These are phyloP conservation scores for Venturia asperata DNA, from an alignment of 2,329 filamentous ascomycete genomes.

Conservation along the genomic window DNA sequence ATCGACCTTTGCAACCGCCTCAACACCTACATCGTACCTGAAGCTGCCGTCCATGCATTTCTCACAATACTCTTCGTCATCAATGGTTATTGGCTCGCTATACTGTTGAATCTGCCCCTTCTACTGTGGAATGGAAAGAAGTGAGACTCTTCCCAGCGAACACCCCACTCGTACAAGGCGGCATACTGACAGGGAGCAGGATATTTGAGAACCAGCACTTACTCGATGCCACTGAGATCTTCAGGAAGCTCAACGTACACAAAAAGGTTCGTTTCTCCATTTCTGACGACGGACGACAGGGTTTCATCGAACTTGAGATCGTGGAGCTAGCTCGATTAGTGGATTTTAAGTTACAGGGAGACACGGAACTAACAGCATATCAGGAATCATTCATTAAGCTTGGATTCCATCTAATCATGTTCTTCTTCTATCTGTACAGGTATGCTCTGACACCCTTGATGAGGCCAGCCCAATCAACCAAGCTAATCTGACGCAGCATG, in stretches of 20 bases:
- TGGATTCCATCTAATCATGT: slow-evolving; percentile 97
- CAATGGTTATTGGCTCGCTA: slow-evolving; percentile 96
- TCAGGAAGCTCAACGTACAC: slow-evolving; percentile 96
- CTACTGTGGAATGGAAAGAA: slow-evolving; percentile 95
- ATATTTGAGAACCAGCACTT: slow-evolving; percentile 97
- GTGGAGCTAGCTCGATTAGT: background rate
- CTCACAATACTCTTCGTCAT: slow-evolving; percentile 93
- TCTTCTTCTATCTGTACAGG: slow-evolving; percentile 99
- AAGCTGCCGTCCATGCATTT: slow-evolving; percentile 95
- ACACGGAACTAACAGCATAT: background rate
- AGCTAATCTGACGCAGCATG: slow-evolving; percentile 31
- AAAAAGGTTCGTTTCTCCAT: slow-evolving; percentile 66
- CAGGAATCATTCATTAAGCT: slow-evolving; percentile 99
- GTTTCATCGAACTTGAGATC: background rate
- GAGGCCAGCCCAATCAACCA: background rate
- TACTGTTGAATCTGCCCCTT: slow-evolving; percentile 86
- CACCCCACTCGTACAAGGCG: slow-evolving; percentile 3
- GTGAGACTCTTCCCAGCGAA: slow-evolving; percentile 50
- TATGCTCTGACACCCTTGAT: slow-evolving; percentile 52
- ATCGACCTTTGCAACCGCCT: slow-evolving; percentile 99
- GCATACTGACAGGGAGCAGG: slow-evolving; percentile 47
- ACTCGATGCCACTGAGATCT: slow-evolving; percentile 96
- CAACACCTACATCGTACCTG: slow-evolving; percentile 98
- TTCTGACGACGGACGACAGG: background rate
- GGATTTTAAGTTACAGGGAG: background rate